Evolutionary conservation across 2,329 filamentous ascomycete genomes (phyloP), one percentile per base, ranked within the genome.

Genomic region (Colletotrichum paranaense): DNA sequence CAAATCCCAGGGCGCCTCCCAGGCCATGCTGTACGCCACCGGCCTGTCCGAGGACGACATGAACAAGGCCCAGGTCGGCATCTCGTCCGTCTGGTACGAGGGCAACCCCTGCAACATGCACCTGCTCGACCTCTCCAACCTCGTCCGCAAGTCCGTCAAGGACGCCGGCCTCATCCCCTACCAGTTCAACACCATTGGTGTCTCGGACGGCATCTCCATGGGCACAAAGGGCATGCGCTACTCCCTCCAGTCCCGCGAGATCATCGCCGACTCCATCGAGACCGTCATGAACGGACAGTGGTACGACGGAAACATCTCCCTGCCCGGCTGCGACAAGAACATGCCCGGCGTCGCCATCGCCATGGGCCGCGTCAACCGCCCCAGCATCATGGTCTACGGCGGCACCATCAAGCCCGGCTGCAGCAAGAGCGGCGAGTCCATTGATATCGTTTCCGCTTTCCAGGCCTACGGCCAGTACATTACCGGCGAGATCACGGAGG

Each of bases 61-160:
- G 92, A 92, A 93, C 87, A 99, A 98, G 88, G 93, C 97, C 30
- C 97, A 99, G 87, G 93, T 99, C 78, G 97, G 97, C 77, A 98
- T 99, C 82, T 97, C 96, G 55, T 98, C 95, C 6, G 95, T 98
- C 74, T 99, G 97, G 97, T 98, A 96, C 86, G 93, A 95, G 78
- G 97, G 97, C 71, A 99, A 99, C 86, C 97, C 97, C 30, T 99
- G 97, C 88, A 99, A 99, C 86, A 99, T 98, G 96, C 97, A 99
- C 84, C 87, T 99, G 75, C 89, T 99, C 84, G 94, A 97, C 80
- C 90, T 99, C 74, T 97, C 94, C 81, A 88, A 93, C 82, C 86
- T 92, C 76, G 93, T 98, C 76, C 87, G 85, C 79, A 83, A 90
- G 77, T 90, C 88, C 16, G 88, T 91, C 53, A 84, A 84, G 68